A percentile compares a stretch with the other conserved stretches of the same genome.
phyloP scores from a whole-genome alignment of 805 yeast genomes.

The Soucietia sequanensis region DNA sequence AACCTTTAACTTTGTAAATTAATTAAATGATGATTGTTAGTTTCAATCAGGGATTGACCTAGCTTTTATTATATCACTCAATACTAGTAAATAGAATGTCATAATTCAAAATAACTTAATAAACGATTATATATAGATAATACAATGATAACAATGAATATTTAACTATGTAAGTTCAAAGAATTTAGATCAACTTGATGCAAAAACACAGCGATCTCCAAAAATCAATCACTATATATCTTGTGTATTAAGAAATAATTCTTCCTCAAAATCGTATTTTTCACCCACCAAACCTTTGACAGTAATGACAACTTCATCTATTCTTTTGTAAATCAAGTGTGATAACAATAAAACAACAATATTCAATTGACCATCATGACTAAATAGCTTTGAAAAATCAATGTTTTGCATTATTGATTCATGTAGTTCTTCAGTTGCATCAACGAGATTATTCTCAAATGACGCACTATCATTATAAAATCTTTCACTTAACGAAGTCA shows the following conservation, averaged over 20 bases:
- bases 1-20: conserved; percentile 43
- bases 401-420: conserved; percentile 17
- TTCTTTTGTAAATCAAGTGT: conserved; percentile 27
- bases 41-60: too few relatives aligned
- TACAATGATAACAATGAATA: too few relatives aligned
- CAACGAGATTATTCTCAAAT: not conserved
- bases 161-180: too few relatives aligned
- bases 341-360: conserved; percentile 25
- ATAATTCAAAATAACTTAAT: too few relatives aligned
- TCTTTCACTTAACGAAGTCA: conserved; percentile 22
- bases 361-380: conserved; percentile 29
- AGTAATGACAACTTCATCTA: conserved; percentile 28
- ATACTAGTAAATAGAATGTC: too few relatives aligned
- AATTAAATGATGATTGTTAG: too few relatives aligned
- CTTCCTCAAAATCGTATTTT: conserved; percentile 23
- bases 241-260: too few relatives aligned
- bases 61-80: too few relatives aligned
- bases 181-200: too few relatives aligned
- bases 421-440: conserved; percentile 7
- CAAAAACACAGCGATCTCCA: too few relatives aligned
- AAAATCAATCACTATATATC: too few relatives aligned
- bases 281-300: conserved; percentile 36
- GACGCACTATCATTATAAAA: conserved; percentile 13
- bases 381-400: conserved; percentile 24
- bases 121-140: too few relatives aligned